These are phyloP conservation scores for Pseudogymnoascus sp. DNA, from an alignment of 2,329 filamentous ascomycete genomes.

Conservation along the genomic window DNA sequence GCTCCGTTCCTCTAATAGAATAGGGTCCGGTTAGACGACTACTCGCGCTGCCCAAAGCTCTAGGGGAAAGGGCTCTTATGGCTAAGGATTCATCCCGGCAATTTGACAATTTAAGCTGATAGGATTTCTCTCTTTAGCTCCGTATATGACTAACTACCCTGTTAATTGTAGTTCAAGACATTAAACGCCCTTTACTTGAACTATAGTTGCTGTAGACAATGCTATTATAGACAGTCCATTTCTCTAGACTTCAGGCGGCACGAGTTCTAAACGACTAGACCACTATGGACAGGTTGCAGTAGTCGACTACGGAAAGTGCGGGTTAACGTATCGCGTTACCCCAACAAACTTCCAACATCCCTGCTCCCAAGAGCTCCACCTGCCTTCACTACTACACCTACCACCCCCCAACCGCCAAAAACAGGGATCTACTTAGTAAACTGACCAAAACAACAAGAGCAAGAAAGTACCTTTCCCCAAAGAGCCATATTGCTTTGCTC, in stretches of 20 bases:
- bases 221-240: not conserved
- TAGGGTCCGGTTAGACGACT: not conserved
- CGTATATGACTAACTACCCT: not conserved
- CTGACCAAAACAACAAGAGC: not conserved
- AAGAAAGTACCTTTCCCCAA: constrained; percentile 1
- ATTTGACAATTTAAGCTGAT: not conserved
- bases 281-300: not conserved
- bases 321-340: constrained; percentile 3
- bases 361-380: not conserved
- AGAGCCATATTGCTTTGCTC: not conserved
- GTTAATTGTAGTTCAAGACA: not conserved
- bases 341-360: constrained; percentile 1
- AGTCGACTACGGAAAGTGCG: not conserved
- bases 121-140: not conserved
- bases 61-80: not conserved
- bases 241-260: not conserved
- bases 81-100: not conserved
- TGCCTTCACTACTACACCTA: not conserved
- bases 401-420: not conserved
- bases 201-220: not conserved
- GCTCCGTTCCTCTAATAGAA: not conserved
- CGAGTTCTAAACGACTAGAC: not conserved
- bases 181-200: not conserved
- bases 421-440: constrained; percentile 3
- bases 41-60: not conserved